Evolutionary conservation across 257 asterid genomes (phyloP), one percentile per base, ranked within the genome.

Genomic region (Thymus mandschuricus): DNA sequence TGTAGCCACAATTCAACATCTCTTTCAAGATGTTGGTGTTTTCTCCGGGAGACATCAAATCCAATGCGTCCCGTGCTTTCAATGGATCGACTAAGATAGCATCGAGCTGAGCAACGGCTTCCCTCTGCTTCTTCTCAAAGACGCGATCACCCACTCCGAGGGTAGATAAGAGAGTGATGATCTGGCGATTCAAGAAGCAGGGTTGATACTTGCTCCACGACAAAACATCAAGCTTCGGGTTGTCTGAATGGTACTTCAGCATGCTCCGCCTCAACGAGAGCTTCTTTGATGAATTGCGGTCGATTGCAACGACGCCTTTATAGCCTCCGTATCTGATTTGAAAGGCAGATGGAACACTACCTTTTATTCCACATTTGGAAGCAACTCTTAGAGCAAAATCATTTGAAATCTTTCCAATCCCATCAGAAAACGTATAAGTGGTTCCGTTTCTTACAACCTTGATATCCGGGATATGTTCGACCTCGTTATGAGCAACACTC

Each of bases 321-420:
- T 82, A 93, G 60, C 97, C 97, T 63, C 89, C 96, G 62, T 89
- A 91, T 15, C 98, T 89, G 52, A 93, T 91, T 78, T 93, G 98
- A 68, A 86, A 93, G 45, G 96, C 91, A 2, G 98, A 93, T 13
- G 98, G 98, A 11, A 77, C 51, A 60, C 59, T 59, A 10, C 46
- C 74, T 62, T 35, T 82, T 13, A 88, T 71, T n/a, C 96, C 88
- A 72, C 97, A 93, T 76, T 87, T 87, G 6, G 5, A 30, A 58
- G 98, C 95, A 68, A 93, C 97, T 33, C 71, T 75, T 15, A 3
- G 56, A 40, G 97, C 97, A 72, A 93, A 91, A 2, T 79, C 90
- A 28, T 65, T 75, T 56, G 96, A 91, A 75, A 93, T 89, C 81
- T 86, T 93, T 56, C 98, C 98, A 5, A 93, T 93, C 4, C 98